Percentiles rank a stretch among this genome's conserved stretches.
Conservation (phyloP, 495 filamentous ascomycete species). For the Tirmania nivea region DNA sequence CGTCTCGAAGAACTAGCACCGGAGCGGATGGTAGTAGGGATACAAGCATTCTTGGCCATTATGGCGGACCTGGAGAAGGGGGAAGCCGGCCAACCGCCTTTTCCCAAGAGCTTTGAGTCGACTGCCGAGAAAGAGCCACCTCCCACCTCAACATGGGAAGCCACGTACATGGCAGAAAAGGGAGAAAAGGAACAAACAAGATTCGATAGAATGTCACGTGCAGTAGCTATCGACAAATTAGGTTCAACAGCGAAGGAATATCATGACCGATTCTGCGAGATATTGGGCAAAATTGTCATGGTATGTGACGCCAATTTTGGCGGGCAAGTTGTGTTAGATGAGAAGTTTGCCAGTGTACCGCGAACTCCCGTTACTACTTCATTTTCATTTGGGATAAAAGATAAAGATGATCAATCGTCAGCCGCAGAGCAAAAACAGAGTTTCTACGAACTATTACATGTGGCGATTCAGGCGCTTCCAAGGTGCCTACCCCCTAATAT, state of each 20-base stretch:
- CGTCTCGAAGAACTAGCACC: constrained; percentile 86
- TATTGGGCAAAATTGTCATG: constrained; percentile 83
- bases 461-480: constrained; percentile 84
- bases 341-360: constrained; percentile 74
- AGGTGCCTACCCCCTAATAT: constrained; percentile 79
- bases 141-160: constrained; percentile 33
- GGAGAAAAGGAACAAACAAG: constrained; percentile 18
- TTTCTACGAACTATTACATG: constrained; percentile 86
- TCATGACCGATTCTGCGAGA: constrained; percentile 79
- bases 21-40: constrained; percentile 89
- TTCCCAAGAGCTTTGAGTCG: constrained; percentile 40
- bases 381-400: constrained; percentile 48
- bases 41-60: constrained; percentile 74
- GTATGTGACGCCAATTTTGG: constrained; percentile 94
- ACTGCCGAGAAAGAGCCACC: constrained; percentile 8
- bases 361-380: constrained; percentile 89
- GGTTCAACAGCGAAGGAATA: constrained; percentile 58
- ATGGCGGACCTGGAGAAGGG: constrained; percentile 86
- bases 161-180: constrained; percentile 20
- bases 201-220: constrained; percentile 40
- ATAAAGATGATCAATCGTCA: constrained; percentile 47
- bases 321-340: constrained; percentile 81
- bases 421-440: constrained; percentile 71
- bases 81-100: constrained; percentile 56
- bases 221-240: constrained; percentile 51